A percentile compares a stretch with the other conserved stretches of the same genome.
Conservation (phyloP, 1,284 basidiomycete genomes). For the Veloporphyrellus conicus region DNA sequence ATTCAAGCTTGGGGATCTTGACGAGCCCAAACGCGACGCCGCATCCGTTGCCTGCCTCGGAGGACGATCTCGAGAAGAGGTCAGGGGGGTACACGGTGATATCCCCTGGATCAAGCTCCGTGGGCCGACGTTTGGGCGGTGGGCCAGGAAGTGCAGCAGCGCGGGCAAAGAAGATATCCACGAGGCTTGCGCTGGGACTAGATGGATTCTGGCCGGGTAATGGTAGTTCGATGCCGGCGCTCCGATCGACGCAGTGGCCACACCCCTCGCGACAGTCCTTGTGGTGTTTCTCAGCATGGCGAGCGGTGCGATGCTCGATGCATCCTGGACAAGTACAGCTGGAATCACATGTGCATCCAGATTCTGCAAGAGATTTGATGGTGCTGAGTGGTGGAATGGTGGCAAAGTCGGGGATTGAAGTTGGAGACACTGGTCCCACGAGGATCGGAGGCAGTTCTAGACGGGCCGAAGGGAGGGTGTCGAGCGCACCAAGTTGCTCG, state of each 20-base stretch:
- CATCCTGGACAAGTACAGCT: conserved; percentile 72
- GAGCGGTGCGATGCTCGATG: conserved; percentile 55
- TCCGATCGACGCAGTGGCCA: conserved; percentile 58
- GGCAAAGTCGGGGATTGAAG: conserved; percentile 44
- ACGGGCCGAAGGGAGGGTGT: conserved; percentile 1
- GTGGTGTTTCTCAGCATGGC: conserved; percentile 42
- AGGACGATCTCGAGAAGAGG: conserved; percentile 27
- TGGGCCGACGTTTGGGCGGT: conserved; percentile 39
- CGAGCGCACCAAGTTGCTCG: neutral
- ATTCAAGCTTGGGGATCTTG: conserved; percentile 60
- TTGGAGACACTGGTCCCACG: neutral
- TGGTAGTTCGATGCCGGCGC: conserved; percentile 43
- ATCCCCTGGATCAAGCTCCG: conserved; percentile 47
- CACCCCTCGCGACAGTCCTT: conserved; percentile 59
- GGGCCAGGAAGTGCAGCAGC: conserved; percentile 58
- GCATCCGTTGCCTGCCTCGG: conserved; percentile 30
- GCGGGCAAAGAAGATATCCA: conserved; percentile 62
- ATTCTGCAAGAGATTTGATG: conserved; percentile 53
- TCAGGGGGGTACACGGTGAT: conserved; percentile 44
- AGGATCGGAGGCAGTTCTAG: conserved; percentile 32
- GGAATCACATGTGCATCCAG: conserved; percentile 67
- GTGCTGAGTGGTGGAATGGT: conserved; percentile 57
- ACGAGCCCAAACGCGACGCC: conserved; percentile 47
- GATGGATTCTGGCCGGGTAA: conserved; percentile 34
- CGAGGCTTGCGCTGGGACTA: conserved; percentile 33